Conservation (phyloP, 176 grass and related monocot genomes). For the Zoysia japonica region DNA sequence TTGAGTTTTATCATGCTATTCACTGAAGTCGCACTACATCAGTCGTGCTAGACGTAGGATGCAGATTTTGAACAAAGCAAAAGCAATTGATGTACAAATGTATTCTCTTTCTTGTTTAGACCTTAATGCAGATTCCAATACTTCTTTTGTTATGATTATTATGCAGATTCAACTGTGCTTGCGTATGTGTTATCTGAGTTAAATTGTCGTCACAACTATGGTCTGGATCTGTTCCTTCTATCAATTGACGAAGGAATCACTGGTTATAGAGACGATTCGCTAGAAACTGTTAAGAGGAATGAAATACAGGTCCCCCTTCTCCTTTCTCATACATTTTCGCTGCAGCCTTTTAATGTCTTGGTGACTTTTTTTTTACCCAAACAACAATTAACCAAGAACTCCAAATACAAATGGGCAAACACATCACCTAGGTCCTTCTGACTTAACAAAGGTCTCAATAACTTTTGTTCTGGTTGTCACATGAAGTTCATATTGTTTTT, state of each 20-base stretch:
- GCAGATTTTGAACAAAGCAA: not conserved
- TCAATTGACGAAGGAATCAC: conserved; percentile 97
- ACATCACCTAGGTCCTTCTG: too few species aligned
- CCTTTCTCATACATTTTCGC: conserved; percentile 9
- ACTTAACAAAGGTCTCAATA: not conserved
- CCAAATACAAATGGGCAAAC: too few species aligned
- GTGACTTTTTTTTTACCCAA: not conserved
- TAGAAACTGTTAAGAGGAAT: conserved; percentile 99
- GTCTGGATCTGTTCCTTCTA: conserved; percentile 88
- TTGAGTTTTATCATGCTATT: not conserved
- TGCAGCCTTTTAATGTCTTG: conserved; percentile 11
- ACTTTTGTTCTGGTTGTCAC: not conserved
- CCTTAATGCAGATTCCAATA: conserved; percentile 11
- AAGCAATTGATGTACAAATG: not conserved
- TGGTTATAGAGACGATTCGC: conserved; percentile 93
- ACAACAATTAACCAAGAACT: too few species aligned
- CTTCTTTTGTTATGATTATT: conserved; percentile 22
- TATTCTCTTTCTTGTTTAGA: conserved; percentile 26
- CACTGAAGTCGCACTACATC: not conserved
- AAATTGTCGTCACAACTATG: conserved; percentile 77
- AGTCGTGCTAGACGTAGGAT: not conserved
- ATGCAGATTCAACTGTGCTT: conserved; percentile 96
- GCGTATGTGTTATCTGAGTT: conserved; percentile 86
- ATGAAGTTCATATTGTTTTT: not conserved
- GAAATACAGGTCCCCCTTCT: conserved; percentile 72